Evolutionary conservation across 306 rosid species (phyloP).

Genomic region (Quercus gilva): DNA sequence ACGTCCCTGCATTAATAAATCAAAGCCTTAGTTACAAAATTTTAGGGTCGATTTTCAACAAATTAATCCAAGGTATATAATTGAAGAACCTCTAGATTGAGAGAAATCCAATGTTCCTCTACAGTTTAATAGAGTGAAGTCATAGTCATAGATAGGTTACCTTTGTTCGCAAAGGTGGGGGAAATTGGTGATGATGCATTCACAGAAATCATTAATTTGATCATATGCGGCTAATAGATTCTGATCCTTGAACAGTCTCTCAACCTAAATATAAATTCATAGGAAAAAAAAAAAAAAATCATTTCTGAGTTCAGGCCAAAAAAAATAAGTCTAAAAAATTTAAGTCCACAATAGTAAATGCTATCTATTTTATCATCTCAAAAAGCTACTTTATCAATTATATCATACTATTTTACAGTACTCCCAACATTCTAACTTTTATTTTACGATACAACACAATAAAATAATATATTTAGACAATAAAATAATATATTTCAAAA

Average conservation of each 20-base stretch:
- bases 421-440: too few relatives aligned
- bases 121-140: too few relatives aligned
- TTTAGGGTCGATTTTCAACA: too few relatives aligned
- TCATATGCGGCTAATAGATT: conserved; percentile 17
- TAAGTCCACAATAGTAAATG: not conserved
- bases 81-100: too few relatives aligned
- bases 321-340: too few relatives aligned
- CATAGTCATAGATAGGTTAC: not conserved
- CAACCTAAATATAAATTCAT: conserved; percentile 13
- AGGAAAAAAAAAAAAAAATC: not conserved
- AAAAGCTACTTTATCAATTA: too few relatives aligned
- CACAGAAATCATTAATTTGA: conserved; percentile 11
- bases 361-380: too few relatives aligned
- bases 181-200: conserved; percentile 22
- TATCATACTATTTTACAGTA: too few relatives aligned
- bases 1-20: not conserved
- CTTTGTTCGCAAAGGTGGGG: conserved; percentile 8
- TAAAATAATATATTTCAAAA: too few relatives aligned
- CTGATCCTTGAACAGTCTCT: conserved; percentile 11
- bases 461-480: too few relatives aligned
- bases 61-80: too few relatives aligned
- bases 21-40: not conserved
- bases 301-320: not conserved
- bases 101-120: not conserved
- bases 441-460: too few relatives aligned